These are phyloP conservation scores for Fusarium tjaetaba DNA, from an alignment of 2,329 filamentous ascomycete species.

Conservation along the genomic window DNA sequence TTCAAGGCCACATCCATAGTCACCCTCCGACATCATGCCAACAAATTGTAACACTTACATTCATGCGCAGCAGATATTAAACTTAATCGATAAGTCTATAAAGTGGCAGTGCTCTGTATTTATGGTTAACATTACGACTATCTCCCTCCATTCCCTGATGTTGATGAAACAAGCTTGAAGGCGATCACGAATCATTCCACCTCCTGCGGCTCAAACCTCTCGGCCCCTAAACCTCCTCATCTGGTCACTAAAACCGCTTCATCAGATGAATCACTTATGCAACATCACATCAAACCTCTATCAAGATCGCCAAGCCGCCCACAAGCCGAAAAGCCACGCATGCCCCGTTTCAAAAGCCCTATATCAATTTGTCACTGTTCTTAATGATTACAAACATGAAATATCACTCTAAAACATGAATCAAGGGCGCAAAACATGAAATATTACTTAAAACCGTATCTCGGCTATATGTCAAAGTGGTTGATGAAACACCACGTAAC, in stretches of 20 bases:
- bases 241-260: not conserved
- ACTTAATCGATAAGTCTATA: not conserved
- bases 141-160: not conserved
- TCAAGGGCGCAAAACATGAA: not conserved
- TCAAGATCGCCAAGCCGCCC: not conserved
- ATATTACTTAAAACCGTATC: not conserved
- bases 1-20: not conserved
- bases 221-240: not conserved
- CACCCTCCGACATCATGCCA: not conserved
- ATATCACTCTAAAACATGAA: not conserved
- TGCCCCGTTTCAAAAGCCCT: not conserved
- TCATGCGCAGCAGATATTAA: not conserved
- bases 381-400: not conserved
- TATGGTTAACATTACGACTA: not conserved
- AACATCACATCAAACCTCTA: not conserved
- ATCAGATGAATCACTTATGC: not conserved
- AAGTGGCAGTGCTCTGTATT: not conserved
- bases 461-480: not conserved
- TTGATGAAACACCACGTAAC: constrained; percentile 9
- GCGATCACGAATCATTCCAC: not conserved
- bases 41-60: not conserved
- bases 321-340: constrained; percentile 2
- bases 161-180: not conserved
- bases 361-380: not conserved
- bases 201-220: not conserved